Conservation (phyloP, 257 asterid species). For the Solanum dulcamara region DNA sequence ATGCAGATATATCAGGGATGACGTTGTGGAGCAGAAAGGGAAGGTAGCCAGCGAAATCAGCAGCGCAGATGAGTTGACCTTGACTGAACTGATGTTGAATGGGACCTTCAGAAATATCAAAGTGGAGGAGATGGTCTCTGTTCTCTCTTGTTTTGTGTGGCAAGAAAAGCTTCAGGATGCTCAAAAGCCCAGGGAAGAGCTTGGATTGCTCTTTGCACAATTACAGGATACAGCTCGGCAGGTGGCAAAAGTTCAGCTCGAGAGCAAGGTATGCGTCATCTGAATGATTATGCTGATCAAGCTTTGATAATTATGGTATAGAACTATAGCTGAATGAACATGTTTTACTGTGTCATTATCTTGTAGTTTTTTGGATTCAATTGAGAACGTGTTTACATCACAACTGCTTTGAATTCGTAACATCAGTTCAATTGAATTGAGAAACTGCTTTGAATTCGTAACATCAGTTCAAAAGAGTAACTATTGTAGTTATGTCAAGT, state of each 20-base stretch:
- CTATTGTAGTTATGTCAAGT: neutral
- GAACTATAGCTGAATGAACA: neutral
- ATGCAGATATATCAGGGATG: slow-evolving; percentile 67
- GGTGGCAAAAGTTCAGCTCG: slow-evolving; percentile 94
- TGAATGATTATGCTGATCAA: neutral
- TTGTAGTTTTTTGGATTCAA: neutral
- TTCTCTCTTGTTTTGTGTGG: slow-evolving; percentile 95
- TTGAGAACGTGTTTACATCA: neutral
- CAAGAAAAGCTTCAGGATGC: slow-evolving; percentile 92
- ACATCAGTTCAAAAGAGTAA: neutral
- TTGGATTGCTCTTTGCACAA: slow-evolving; percentile 62
- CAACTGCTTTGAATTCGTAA: neutral
- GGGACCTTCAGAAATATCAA: slow-evolving; percentile 71
- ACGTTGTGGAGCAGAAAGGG: slow-evolving; percentile 84
- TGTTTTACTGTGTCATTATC: too few relatives aligned
- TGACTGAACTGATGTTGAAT: slow-evolving; percentile 84
- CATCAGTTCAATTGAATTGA: neutral
- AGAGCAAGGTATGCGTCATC: slow-evolving; percentile 67
- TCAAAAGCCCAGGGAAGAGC: slow-evolving; percentile 84
- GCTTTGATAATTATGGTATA: neutral
- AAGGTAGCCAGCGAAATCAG: slow-evolving; percentile 94
- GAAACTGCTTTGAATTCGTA: neutral
- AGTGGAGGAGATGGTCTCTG: slow-evolving; percentile 91
- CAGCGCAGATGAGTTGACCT: slow-evolving; percentile 91
- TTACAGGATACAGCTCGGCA: slow-evolving; percentile 82